Evolutionary conservation across 306 rosid species (phyloP).

Genomic region (Coriaria nepalensis): DNA sequence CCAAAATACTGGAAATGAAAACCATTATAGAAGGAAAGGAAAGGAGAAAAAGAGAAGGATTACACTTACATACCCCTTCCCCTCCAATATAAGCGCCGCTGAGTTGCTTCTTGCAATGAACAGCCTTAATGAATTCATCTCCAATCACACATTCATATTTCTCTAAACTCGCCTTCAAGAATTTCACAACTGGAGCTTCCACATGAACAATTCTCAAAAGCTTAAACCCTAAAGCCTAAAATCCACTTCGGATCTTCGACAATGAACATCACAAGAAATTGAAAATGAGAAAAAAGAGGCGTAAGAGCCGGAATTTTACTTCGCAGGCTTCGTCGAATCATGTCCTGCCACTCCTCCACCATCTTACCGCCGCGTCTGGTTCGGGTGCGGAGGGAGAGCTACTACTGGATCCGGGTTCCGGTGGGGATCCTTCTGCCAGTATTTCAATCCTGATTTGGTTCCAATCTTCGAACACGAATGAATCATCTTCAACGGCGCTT

Average conservation of each 20-base stretch:
- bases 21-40: not conserved
- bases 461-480: no score
- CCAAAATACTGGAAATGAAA: not conserved
- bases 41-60: slow-evolving; percentile 1
- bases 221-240: slow-evolving; percentile 7
- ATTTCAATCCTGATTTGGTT: not conserved
- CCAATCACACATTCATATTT: slow-evolving; percentile 59
- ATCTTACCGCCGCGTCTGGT: slow-evolving; percentile 19
- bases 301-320: slow-evolving; percentile 20
- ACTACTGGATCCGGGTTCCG: slow-evolving; percentile 27
- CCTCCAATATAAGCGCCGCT: slow-evolving; percentile 61
- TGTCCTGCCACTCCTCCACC: slow-evolving; percentile 41
- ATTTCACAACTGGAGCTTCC: slow-evolving; percentile 56
- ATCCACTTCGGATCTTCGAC: not conserved
- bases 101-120: slow-evolving; percentile 23
- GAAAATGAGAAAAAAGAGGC: not conserved
- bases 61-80: slow-evolving; percentile 38
- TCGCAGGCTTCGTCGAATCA: slow-evolving; percentile 50
- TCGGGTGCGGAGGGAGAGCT: slow-evolving; percentile 9
- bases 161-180: slow-evolving; percentile 50
- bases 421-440: slow-evolving; percentile 29
- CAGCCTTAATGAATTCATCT: slow-evolving; percentile 47
- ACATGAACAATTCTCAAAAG: slow-evolving; percentile 2
- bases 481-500: no score
- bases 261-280: not conserved